phyloP scores from a whole-genome alignment of 176 grass and related monocot species.

The Pontederia paniculata region DNA sequence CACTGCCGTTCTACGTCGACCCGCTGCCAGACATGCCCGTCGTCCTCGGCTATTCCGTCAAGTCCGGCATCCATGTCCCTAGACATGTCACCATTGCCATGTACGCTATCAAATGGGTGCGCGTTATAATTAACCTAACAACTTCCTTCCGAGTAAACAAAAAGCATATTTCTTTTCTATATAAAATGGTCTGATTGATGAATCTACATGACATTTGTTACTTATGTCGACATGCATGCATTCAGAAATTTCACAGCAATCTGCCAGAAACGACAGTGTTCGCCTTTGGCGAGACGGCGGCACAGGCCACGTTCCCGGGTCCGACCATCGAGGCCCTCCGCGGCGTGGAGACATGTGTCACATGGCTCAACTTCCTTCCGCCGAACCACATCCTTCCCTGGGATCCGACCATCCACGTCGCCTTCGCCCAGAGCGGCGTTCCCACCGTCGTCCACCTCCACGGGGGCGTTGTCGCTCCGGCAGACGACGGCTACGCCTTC shows the following conservation, averaged over 20 bases:
- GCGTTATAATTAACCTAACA: constrained; percentile 4
- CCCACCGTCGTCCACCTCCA: constrained; percentile 80
- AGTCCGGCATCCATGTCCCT: constrained; percentile 32
- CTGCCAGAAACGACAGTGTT: constrained; percentile 46
- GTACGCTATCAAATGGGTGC: constrained; percentile 77
- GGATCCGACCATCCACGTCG: constrained; percentile 33
- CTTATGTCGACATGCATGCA: no score
- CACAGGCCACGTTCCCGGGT: constrained; percentile 38
- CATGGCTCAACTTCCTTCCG: constrained; percentile 63
- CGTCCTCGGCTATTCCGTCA: constrained; percentile 43
- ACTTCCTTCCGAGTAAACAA: no score
- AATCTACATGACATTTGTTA: no score
- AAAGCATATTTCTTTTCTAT: no score
- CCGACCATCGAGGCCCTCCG: constrained; percentile 58
- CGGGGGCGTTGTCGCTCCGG: constrained; percentile 61
- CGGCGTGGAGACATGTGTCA: constrained; percentile 38
- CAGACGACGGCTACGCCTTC: no score
- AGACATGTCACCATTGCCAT: constrained; percentile 80
- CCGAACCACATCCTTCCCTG: constrained; percentile 41
- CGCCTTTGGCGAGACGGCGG: constrained; percentile 38
- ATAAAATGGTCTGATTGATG: no score
- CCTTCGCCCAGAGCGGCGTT: constrained; percentile 25
- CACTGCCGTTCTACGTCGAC: constrained; percentile 61
- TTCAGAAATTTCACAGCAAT: constrained; percentile 76
- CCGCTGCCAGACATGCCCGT: constrained; percentile 68